Base-by-base conservation (phyloP, 2,329 filamentous ascomycete genomes). In the Exophiala calicioides region DNA sequence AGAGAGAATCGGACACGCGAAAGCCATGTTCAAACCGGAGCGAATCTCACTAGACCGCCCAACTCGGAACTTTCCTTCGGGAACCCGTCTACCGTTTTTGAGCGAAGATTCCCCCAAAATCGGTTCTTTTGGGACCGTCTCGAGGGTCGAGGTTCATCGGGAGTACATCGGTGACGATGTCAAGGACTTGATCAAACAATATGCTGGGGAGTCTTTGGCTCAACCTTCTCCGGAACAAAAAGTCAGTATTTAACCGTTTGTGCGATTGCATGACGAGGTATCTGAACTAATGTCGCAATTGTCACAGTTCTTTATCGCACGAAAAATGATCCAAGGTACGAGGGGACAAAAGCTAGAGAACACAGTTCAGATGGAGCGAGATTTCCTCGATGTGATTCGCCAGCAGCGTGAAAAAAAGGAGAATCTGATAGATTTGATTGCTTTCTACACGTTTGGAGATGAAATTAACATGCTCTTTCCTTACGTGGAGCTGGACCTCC, bases 371-470 rank as follows among this genome's bases (percentile, higher is more conserved):
- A 35, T 35, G 33, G 33, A 35, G 33, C 33, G 33, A 21, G 33
- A 35, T 21, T 35, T 35, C 23, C 33, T 35, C 33, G 33, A 35
- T 10, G 33, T 35, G 18, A 35, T 35, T 21, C 33, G 33, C 15
- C 33, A 21, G 10, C 33, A 35, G 18, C 20, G 15, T 20, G 18
- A 35, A 35, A 21, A 21, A 18, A 35, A 35, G 23, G 33, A 21
- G 15, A 35, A 35, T 6, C 16, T 35, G 33, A 35, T 35, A 20
- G 33, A 35, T 21, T 35, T 35, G 33, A 21, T 35, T n/a, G 33
- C 33, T 18, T 35, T 35, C 18, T 35, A 35, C 33, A 35, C 33
- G 15, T 35, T 35, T 21, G 33, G 33, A n/a, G 33, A 35, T 13
- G 33, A 35, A 16, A 35, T 35, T 21, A 35, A 35, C 18, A 21